These are phyloP conservation scores for Daldinia decipiens DNA, from an alignment of 495 filamentous ascomycete species.

Conservation along the genomic window DNA sequence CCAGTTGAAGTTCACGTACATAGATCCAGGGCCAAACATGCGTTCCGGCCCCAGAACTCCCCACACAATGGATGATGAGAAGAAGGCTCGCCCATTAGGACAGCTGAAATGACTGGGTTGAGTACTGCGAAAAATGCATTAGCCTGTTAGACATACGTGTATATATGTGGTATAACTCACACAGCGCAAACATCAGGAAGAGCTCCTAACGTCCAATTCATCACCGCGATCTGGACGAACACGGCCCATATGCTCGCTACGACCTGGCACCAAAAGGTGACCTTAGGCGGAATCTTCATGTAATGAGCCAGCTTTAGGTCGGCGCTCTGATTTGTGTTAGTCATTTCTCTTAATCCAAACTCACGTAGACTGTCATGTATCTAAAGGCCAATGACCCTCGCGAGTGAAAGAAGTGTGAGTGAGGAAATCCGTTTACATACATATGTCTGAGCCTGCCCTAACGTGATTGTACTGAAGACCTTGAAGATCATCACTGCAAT, in stretches of 20 bases:
- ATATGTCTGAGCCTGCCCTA: slow-evolving; percentile 65
- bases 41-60: slow-evolving; percentile 67
- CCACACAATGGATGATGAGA: slow-evolving; percentile 65
- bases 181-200: slow-evolving; percentile 63
- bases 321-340: slow-evolving; percentile 41
- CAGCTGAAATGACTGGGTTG: slow-evolving; percentile 67
- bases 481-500: slow-evolving; percentile 75
- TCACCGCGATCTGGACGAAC: slow-evolving; percentile 67
- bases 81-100: slow-evolving; percentile 70
- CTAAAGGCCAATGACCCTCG: neutral
- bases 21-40: slow-evolving; percentile 66
- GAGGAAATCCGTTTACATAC: slow-evolving; percentile 19
- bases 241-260: slow-evolving; percentile 65
- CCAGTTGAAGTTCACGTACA: slow-evolving; percentile 67
- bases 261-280: slow-evolving; percentile 68
- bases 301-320: slow-evolving; percentile 71
- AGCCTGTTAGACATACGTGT: neutral
- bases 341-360: slow-evolving; percentile 19
- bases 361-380: neutral
- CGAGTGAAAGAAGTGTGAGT: neutral
- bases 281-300: slow-evolving; percentile 71
- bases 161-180: slow-evolving; percentile 29
- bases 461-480: slow-evolving; percentile 67
- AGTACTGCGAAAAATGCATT: slow-evolving; percentile 23
- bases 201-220: slow-evolving; percentile 68